Evolutionary conservation across 768 basidiomycete genomes (phyloP).

Genomic region (Boletus huronensis): DNA sequence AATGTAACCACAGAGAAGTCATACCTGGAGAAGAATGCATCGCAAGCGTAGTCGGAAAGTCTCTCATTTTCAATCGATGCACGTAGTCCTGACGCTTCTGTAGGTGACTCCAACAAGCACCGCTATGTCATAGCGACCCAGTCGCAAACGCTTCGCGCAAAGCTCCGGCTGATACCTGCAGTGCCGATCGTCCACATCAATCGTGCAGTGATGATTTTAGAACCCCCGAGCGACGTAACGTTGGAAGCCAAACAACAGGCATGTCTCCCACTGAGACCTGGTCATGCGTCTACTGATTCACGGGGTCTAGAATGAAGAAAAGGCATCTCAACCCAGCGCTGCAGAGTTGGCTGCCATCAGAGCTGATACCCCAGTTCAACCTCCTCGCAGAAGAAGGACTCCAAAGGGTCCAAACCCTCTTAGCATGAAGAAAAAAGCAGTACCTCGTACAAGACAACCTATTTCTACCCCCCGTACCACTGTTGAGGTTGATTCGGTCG

Average conservation of each 20-base stretch:
- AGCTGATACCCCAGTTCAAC: constrained; percentile 30
- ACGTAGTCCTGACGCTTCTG: constrained; percentile 4
- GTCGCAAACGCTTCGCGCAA: constrained; percentile 64
- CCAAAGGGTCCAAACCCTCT: constrained; percentile 91
- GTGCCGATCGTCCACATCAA: constrained; percentile 91
- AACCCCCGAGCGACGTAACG: constrained; percentile 82
- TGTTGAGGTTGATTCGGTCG: not conserved
- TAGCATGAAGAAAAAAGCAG: constrained; percentile 85
- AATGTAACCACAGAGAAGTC: constrained; percentile 92
- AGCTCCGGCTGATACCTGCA: constrained; percentile 72
- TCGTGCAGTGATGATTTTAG: constrained; percentile 88
- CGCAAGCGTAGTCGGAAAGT: constrained; percentile 68
- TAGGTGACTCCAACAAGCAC: constrained; percentile 84
- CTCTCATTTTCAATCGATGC: not conserved
- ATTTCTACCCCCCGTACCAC: not conserved
- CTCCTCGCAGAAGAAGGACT: constrained; percentile 57
- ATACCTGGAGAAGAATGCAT: constrained; percentile 85
- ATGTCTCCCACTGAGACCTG: constrained; percentile 15
- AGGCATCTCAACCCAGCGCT: constrained; percentile 48
- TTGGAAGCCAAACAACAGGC: constrained; percentile 63
- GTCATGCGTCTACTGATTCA: not conserved
- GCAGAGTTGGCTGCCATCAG: constrained; percentile 47
- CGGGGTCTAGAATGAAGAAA: constrained; percentile 56
- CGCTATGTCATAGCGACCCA: constrained; percentile 90
- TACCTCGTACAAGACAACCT: constrained; percentile 5